Evolutionary conservation across 108 stramenopile species (phyloP).

Genomic region (Schizochytrium sp.): DNA sequence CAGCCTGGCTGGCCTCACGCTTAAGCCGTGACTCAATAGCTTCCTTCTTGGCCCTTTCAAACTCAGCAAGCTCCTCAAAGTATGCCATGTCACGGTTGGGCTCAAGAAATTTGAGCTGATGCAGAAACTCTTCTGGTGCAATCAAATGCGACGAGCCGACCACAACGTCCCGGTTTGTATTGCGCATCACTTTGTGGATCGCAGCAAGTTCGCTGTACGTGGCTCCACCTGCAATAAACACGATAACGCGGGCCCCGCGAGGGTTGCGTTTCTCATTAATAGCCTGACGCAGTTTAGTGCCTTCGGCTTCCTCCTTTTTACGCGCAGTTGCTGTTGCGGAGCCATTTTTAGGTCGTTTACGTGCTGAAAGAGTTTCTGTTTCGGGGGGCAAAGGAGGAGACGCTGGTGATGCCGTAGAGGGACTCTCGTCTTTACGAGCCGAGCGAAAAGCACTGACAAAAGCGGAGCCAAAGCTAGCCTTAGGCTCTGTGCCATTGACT

Average conservation of each 20-base stretch:
- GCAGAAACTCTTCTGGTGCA: not conserved
- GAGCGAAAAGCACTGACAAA: constrained; percentile 34
- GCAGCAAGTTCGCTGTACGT: constrained; percentile 32
- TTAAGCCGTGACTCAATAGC: constrained; percentile 19
- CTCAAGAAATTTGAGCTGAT: constrained; percentile 13
- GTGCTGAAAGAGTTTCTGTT: constrained; percentile 1
- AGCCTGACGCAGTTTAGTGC: not conserved
- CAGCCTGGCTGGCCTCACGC: not conserved
- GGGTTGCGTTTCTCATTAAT: constrained; percentile 45
- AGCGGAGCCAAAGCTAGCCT: not conserved
- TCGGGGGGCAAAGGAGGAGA: constrained; percentile 26
- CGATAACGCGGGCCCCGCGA: constrained; percentile 26
- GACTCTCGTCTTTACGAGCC: not conserved
- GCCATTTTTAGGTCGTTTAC: not conserved
- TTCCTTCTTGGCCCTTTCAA: constrained; percentile 44
- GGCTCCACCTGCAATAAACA: constrained; percentile 52
- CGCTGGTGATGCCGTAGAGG: not conserved
- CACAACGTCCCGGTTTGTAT: constrained; percentile 27
- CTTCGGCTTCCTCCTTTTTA: constrained; percentile 49
- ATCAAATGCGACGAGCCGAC: constrained; percentile 22
- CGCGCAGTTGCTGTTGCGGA: not conserved
- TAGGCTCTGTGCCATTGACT: not conserved
- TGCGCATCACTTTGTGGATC: constrained; percentile 47
- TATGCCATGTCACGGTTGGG: constrained; percentile 12
- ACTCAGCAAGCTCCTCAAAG: constrained; percentile 44